Evolutionary conservation across 805 yeast species (phyloP).

Genomic region (Yamadazyma paraphyllophila): DNA sequence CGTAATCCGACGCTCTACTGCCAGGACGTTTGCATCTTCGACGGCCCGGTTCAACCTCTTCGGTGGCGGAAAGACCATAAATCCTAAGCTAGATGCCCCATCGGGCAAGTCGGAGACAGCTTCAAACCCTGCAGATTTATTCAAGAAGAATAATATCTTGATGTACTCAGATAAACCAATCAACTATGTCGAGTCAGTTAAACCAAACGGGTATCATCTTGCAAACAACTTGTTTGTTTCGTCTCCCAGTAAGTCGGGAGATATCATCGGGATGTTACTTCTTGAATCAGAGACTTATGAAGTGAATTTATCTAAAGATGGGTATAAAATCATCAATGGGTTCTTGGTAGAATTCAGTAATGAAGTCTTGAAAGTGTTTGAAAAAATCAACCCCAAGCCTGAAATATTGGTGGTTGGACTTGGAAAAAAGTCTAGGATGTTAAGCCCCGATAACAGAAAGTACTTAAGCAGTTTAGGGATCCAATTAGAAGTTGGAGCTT

Average conservation of each 20-base stretch:
- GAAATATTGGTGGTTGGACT: conserved; percentile 72
- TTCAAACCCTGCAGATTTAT: conserved; percentile 42
- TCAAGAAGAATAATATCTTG: conserved; percentile 43
- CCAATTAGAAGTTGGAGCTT: conserved; percentile 67
- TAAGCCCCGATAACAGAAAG: conserved; percentile 53
- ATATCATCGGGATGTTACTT: conserved; percentile 47
- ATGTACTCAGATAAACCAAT: conserved; percentile 41
- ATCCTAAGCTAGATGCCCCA: conserved; percentile 25
- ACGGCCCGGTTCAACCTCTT: conserved; percentile 19
- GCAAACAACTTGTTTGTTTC: conserved; percentile 50
- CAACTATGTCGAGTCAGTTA: conserved; percentile 43
- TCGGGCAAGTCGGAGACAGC: conserved; percentile 37
- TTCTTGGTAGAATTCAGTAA: conserved; percentile 55
- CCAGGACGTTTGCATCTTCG: neutral
- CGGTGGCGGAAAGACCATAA: conserved; percentile 26
- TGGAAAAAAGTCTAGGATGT: conserved; percentile 61
- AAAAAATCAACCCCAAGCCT: conserved; percentile 68
- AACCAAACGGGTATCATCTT: conserved; percentile 57
- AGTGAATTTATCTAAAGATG: conserved; percentile 46
- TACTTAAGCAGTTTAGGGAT: conserved; percentile 59
- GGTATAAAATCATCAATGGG: conserved; percentile 44
- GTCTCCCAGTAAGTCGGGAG: conserved; percentile 38
- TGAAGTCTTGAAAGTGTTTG: conserved; percentile 47
- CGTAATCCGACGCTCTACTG: no score
- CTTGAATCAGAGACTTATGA: conserved; percentile 61